Evolutionary conservation across 108 stramenopile species (phyloP).

Genomic region (Mediolabrus comicus): DNA sequence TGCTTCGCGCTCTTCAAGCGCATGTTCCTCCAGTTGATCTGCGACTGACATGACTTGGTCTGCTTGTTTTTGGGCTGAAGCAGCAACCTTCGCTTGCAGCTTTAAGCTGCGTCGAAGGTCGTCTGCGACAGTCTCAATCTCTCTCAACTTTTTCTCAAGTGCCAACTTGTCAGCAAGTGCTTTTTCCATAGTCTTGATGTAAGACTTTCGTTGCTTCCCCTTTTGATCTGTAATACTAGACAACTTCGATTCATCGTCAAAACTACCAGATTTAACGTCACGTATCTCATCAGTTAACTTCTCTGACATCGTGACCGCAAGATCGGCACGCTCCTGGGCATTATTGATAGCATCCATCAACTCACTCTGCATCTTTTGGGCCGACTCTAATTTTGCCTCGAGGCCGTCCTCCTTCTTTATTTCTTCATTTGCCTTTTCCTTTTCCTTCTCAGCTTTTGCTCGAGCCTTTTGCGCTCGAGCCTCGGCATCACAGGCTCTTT

Average conservation of each 20-base stretch:
- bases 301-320: conserved; percentile 51
- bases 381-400: conserved; percentile 46
- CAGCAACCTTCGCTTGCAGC: conserved; percentile 64
- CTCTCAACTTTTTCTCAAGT: conserved; percentile 34
- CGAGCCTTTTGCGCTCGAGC: conserved; percentile 62
- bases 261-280: conserved; percentile 28
- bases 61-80: conserved; percentile 56
- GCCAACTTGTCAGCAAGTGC: conserved; percentile 32
- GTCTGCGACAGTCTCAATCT: conserved; percentile 46
- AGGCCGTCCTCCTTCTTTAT: conserved; percentile 65
- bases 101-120: conserved; percentile 55
- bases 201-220: conserved; percentile 43
- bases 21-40: conserved; percentile 79
- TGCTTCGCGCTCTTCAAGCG: conserved; percentile 81
- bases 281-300: conserved; percentile 63
- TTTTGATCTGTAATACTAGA: not conserved
- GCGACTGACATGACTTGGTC: conserved; percentile 61
- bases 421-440: conserved; percentile 61
- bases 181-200: conserved; percentile 36
- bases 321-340: conserved; percentile 44
- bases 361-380: conserved; percentile 45
- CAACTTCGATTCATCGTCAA: conserved; percentile 54
- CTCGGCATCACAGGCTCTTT: conserved; percentile 71
- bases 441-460: conserved; percentile 57
- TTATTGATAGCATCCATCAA: conserved; percentile 40